Conservation (phyloP, 2,329 filamentous ascomycete genomes). For the Pseudogymnoascus sp. region DNA sequence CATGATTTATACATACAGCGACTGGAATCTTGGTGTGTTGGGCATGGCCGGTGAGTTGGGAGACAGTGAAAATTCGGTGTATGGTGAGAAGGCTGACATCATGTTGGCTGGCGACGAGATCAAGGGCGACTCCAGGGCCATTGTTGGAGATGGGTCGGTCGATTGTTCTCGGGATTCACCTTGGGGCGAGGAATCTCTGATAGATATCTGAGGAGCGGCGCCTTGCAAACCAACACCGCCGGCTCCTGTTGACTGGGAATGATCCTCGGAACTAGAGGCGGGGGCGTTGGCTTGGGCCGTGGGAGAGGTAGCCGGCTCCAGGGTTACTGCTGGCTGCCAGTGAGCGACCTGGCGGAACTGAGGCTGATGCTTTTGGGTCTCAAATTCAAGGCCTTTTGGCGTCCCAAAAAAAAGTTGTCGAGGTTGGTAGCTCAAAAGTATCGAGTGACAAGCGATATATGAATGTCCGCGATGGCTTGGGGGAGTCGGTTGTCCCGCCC, state of each 20-base stretch:
- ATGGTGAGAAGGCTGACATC: constrained; percentile 47
- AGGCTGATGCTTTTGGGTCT: constrained; percentile 1
- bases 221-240: constrained; percentile 7
- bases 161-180: neutral
- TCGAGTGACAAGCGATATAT: constrained; percentile 2
- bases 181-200: constrained; percentile 8
- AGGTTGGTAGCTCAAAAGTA: constrained; percentile 1
- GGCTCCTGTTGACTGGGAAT: constrained; percentile 4
- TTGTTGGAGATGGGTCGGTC: constrained; percentile 24
- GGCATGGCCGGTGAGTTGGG: constrained; percentile 44
- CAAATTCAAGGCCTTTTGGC: neutral
- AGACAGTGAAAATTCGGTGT: constrained; percentile 49
- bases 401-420: neutral
- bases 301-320: neutral
- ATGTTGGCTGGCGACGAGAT: constrained; percentile 55
- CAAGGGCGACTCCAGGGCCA: constrained; percentile 58
- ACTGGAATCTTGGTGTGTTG: constrained; percentile 41
- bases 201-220: constrained; percentile 4
- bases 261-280: neutral
- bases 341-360: constrained; percentile 8
- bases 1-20: constrained; percentile 39
- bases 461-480: neutral
- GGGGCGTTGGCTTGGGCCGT: constrained; percentile 9
- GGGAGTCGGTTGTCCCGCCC: neutral
- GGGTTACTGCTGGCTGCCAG: neutral